Percentiles rank a stretch among this genome's conserved stretches.
Evolutionary conservation across 2,329 filamentous ascomycete species (phyloP).

Genomic region (Paramyrothecium sp.): DNA sequence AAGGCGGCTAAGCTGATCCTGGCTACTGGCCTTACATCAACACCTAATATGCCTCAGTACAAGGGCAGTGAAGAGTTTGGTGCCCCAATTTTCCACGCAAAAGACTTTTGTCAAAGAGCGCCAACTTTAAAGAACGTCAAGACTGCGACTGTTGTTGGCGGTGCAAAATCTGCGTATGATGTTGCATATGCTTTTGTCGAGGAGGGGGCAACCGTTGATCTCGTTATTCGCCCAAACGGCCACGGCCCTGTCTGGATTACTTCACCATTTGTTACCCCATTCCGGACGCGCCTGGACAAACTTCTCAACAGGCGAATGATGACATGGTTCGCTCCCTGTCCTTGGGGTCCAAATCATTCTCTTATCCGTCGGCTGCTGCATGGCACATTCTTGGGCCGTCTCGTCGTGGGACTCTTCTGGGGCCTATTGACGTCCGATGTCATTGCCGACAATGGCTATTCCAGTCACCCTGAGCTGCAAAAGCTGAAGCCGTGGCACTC

Average conservation of each 20-base stretch:
- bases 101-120: slow-evolving; percentile 35
- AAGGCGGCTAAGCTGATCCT: slow-evolving; percentile 41
- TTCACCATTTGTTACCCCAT: slow-evolving; percentile 57
- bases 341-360: slow-evolving; percentile 59
- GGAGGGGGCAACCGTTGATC: slow-evolving; percentile 44
- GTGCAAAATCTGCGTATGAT: slow-evolving; percentile 58
- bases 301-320: slow-evolving; percentile 52
- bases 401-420: slow-evolving; percentile 50
- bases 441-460: slow-evolving; percentile 42
- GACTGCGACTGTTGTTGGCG: slow-evolving; percentile 49
- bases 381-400: slow-evolving; percentile 46
- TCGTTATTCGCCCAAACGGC: slow-evolving; percentile 49
- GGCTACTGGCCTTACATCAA: slow-evolving; percentile 48
- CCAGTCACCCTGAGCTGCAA: slow-evolving; percentile 34
- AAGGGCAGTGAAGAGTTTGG: slow-evolving; percentile 33
- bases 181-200: slow-evolving; percentile 53
- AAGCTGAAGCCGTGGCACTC: slow-evolving; percentile 40
- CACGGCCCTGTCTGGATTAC: slow-evolving; percentile 56
- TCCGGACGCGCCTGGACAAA: slow-evolving; percentile 61
- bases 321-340: slow-evolving; percentile 65
- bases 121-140: slow-evolving; percentile 27
- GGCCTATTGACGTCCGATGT: slow-evolving; percentile 44
- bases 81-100: slow-evolving; percentile 40
- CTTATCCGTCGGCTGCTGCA: slow-evolving; percentile 48
- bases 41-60: slow-evolving; percentile 38